phyloP scores from a whole-genome alignment of 371 early-diverging fungal genomes.

The Lichtheimia hyalospora region DNA sequence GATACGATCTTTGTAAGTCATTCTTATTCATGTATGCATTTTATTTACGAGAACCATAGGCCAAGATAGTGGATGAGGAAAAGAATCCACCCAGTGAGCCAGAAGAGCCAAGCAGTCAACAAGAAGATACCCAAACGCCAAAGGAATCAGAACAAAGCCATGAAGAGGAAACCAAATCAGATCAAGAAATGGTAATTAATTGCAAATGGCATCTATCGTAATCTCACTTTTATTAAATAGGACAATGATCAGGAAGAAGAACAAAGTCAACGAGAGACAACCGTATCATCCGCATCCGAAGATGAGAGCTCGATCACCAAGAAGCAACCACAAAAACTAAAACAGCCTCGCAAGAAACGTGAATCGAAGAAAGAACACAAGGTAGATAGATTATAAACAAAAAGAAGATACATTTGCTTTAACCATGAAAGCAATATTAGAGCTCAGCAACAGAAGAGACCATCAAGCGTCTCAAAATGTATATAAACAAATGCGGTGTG shows the following conservation, averaged over 20 bases:
- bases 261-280: background rate
- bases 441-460: conserved; percentile 23
- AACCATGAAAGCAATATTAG: no score
- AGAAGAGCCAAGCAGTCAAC: no score
- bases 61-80: background rate
- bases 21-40: background rate
- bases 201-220: no score
- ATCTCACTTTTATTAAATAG: no score
- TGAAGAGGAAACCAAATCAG: background rate
- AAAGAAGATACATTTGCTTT: no score
- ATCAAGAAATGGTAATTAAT: no score
- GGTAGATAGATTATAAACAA: background rate
- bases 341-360: background rate
- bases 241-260: no score
- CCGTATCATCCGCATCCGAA: background rate
- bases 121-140: background rate
- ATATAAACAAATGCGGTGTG: conserved; percentile 46
- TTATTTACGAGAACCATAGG: background rate
- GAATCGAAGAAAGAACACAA: background rate
- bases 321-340: background rate
- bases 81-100: background rate
- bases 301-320: conserved; percentile 3
- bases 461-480: conserved; percentile 41
- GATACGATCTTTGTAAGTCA: conserved; percentile 22
- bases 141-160: background rate